phyloP scores from a whole-genome alignment of 1,284 basidiomycete genomes.

The Cystobasidium pallidum region DNA sequence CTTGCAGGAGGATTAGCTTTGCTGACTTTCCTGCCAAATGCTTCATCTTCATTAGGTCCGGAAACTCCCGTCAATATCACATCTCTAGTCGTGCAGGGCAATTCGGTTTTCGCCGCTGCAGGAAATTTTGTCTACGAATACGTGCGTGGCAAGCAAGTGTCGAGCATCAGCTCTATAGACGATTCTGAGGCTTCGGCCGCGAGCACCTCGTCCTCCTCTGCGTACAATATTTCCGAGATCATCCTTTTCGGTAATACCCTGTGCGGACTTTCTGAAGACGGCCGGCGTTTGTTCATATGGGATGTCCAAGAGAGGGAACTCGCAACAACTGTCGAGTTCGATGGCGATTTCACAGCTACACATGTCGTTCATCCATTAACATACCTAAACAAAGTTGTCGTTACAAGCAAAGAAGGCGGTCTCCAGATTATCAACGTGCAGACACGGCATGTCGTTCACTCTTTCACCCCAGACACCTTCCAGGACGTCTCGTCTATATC shows the following conservation, averaged over 20 bases:
- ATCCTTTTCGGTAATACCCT: slow-evolving; percentile 76
- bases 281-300: slow-evolving; percentile 80
- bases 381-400: slow-evolving; percentile 92
- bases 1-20: neutral
- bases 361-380: slow-evolving; percentile 89
- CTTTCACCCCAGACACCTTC: slow-evolving; percentile 57
- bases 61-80: slow-evolving; percentile 74
- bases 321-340: slow-evolving; percentile 69
- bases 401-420: slow-evolving; percentile 78
- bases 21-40: slow-evolving; percentile 16
- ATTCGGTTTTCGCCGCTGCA: slow-evolving; percentile 79
- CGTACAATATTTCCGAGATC: slow-evolving; percentile 52
- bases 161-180: slow-evolving; percentile 27
- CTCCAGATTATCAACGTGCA: slow-evolving; percentile 94
- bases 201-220: slow-evolving; percentile 32
- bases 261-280: slow-evolving; percentile 73
- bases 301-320: slow-evolving; percentile 67
- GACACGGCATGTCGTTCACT: slow-evolving; percentile 64
- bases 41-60: slow-evolving; percentile 64
- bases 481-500: slow-evolving; percentile 1
- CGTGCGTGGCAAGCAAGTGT: slow-evolving; percentile 81
- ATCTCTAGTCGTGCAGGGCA: slow-evolving; percentile 78
- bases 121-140: slow-evolving; percentile 77
- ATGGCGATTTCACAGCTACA: slow-evolving; percentile 77
- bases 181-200: slow-evolving; percentile 10